Evolutionary conservation across 345 rosid species (phyloP), one percentile per base, ranked within the genome.

Genomic region (Adansonia digitata): DNA sequence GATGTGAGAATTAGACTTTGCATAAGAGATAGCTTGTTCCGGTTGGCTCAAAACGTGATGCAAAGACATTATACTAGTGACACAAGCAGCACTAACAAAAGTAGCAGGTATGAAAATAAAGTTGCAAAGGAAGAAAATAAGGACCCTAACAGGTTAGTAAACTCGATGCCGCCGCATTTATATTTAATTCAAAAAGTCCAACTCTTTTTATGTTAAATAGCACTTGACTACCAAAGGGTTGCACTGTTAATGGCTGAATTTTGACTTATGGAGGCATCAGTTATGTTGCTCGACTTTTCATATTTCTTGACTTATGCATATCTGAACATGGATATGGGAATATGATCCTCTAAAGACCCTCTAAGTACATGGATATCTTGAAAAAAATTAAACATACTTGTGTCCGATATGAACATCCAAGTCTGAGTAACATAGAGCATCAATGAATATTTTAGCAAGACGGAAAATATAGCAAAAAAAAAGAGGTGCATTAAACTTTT

Each of bases 1-100:
- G 93, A 93, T 75, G 75, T 77, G 79, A 82, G 86, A 79, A 79
- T 81, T 74, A 86, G 97, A 88, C 86, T 91, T 51, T 87, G 90
- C 75, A 88, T 91, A 29, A 87, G 99, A 40, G 97, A 90, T 87
- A 95, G 99, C 93, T 90, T 95, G 90, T 88, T 85, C 86, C 93
- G 97, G 82, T 77, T 95, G 87, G 94, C 97, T 77, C 93, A 91
- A 85, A 90, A 91, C 77, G 93, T 97, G n/a, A 74, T 77, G 81
- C 91, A 86, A 75, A 90, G 98, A 88, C 92, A 90, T 81, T 79
- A 75, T 68, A 77, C 87, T 43, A 75, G 84, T 78, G 90, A 86
- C 78, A 76, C 87, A 55, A 75, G 85, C 77, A 86, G 90, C 78
- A 81, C 80, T 67, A 86, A 81, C 78, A 88, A 78, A 77, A 60